These are phyloP conservation scores for Allomyces javanicus DNA, from an alignment of 192 early-diverging fungal species.

Conservation along the genomic window DNA sequence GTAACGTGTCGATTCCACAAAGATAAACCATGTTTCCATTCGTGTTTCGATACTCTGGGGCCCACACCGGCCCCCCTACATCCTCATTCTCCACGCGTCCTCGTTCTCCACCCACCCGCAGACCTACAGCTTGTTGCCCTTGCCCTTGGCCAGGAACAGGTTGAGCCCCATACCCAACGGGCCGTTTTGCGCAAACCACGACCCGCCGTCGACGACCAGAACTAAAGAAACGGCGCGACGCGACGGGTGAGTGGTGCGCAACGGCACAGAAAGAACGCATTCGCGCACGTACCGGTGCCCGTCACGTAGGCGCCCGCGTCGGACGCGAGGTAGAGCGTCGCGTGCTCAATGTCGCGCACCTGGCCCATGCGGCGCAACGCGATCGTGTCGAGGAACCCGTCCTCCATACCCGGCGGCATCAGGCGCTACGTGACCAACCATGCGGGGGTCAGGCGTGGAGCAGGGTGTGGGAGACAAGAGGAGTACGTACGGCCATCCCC, in stretches of 20 bases:
- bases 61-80: too few relatives aligned
- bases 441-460: neutral
- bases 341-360: constrained; percentile 45
- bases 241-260: too few relatives aligned
- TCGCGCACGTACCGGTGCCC: constrained; percentile 9
- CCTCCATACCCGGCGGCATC: constrained; percentile 5
- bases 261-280: too few relatives aligned
- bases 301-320: constrained; percentile 41
- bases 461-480: constrained; percentile 8
- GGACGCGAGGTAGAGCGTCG: constrained; percentile 43
- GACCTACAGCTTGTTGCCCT: neutral
- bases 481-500: constrained; percentile 8
- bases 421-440: constrained; percentile 9
- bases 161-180: neutral
- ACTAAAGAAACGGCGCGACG: neutral
- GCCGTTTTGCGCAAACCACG: constrained; percentile 16
- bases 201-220: constrained; percentile 39
- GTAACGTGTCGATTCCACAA: too few relatives aligned
- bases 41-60: too few relatives aligned
- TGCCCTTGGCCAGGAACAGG: neutral
- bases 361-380: constrained; percentile 15
- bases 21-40: too few relatives aligned
- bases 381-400: constrained; percentile 7
- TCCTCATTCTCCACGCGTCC: too few relatives aligned
- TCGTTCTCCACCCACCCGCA: too few relatives aligned